Evolutionary conservation across 2,329 filamentous ascomycete genomes (phyloP).

Genomic region (Colletotrichum eleusines): DNA sequence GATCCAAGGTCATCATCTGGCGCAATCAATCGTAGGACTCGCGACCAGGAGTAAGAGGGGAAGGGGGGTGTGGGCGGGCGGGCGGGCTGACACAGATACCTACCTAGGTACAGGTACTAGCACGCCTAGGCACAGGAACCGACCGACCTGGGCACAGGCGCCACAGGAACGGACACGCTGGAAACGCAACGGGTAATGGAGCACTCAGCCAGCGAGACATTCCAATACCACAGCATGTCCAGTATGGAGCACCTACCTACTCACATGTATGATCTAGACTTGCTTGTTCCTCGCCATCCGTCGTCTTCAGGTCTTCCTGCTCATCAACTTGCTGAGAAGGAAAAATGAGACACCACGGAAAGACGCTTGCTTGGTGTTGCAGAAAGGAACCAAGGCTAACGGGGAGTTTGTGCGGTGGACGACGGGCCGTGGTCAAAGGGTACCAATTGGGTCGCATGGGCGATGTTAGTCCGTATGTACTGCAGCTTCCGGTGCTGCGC

Average conservation of each 20-base stretch:
- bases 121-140: too few relatives aligned
- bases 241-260: too few relatives aligned
- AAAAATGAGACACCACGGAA: conserved; percentile 5
- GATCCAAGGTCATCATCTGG: conserved; percentile 36
- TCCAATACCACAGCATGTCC: too few relatives aligned
- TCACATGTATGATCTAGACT: not conserved
- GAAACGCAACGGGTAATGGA: not conserved
- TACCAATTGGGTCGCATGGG: conserved; percentile 31
- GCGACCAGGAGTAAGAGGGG: conserved; percentile 7
- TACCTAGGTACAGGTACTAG: too few relatives aligned
- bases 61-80: not conserved
- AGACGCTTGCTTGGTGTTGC: conserved; percentile 3
- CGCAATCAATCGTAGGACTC: conserved; percentile 38
- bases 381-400: not conserved
- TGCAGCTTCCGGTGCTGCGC: conserved; percentile 33
- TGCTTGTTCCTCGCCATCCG: not conserved
- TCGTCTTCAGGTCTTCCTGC: too few relatives aligned
- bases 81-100: not conserved
- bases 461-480: conserved; percentile 23
- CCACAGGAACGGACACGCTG: not conserved
- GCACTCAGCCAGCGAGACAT: too few relatives aligned
- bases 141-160: too few relatives aligned
- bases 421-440: conserved; percentile 2
- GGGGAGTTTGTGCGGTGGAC: not conserved
- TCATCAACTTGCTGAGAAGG: not conserved